phyloP scores from a whole-genome alignment of 2,329 filamentous ascomycete genomes.

The Leptographium galeiforme region DNA sequence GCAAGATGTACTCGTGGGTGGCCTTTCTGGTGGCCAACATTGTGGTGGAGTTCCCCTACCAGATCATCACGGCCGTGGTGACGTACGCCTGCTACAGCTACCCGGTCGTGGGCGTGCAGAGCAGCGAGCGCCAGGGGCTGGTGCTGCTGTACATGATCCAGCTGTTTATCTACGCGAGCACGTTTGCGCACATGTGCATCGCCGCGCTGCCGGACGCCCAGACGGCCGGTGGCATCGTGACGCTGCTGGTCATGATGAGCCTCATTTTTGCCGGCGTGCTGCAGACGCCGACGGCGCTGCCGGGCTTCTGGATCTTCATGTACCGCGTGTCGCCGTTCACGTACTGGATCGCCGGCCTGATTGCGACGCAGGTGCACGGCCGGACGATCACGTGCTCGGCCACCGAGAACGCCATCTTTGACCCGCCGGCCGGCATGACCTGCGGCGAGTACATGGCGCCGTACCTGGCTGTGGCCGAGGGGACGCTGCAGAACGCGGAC shows the following conservation, averaged over 20 bases:
- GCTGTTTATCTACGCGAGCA: conserved; percentile 56
- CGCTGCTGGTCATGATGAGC: conserved; percentile 42
- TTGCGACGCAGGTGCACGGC: conserved; percentile 48
- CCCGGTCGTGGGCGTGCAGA: conserved; percentile 48
- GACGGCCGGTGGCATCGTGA: conserved; percentile 50
- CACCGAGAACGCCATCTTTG: conserved; percentile 49
- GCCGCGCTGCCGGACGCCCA: conserved; percentile 54
- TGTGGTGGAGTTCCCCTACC: conserved; percentile 74
- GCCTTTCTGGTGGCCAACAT: conserved; percentile 75
- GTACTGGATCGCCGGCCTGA: conserved; percentile 55
- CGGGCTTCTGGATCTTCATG: conserved; percentile 69
- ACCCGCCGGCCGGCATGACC: conserved; percentile 46
- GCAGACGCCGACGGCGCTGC: conserved; percentile 42
- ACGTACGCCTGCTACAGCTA: conserved; percentile 66
- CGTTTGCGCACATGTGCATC: conserved; percentile 63
- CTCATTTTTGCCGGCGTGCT: conserved; percentile 50
- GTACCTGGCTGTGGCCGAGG: conserved; percentile 36
- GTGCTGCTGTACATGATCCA: conserved; percentile 51
- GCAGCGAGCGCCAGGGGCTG: conserved; percentile 43
- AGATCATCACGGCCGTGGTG: conserved; percentile 56
- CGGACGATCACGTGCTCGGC: conserved; percentile 36
- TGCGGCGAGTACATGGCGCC: conserved; percentile 50
- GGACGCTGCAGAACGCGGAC: conserved; percentile 48
- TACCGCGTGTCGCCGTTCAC: conserved; percentile 55
- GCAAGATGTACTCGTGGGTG: conserved; percentile 74